These are phyloP conservation scores for Ceratobasidium sp. DNA, from an alignment of 1,284 basidiomycete species.

Conservation along the genomic window DNA sequence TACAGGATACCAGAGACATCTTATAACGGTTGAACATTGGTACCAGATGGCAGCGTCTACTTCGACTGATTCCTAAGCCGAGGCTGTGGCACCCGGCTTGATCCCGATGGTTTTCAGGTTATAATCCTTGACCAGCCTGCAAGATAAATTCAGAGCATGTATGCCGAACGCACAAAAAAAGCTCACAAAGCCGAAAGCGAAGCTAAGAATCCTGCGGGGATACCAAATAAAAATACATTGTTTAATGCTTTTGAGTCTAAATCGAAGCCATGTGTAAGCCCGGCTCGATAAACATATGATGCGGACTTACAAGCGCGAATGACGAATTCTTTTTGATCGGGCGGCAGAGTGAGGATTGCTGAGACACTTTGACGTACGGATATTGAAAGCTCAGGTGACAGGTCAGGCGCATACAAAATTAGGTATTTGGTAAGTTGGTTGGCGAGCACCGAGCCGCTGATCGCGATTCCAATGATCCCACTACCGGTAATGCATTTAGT, in stretches of 20 bases:
- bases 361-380: constrained; percentile 47
- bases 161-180: neutral
- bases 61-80: no score
- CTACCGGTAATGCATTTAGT: constrained; percentile 21
- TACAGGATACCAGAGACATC: no score
- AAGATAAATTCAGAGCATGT: neutral
- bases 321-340: constrained; percentile 52
- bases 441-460: constrained; percentile 56
- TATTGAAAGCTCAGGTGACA: constrained; percentile 46
- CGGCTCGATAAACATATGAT: constrained; percentile 55
- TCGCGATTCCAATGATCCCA: no score
- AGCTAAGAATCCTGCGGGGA: constrained; percentile 54
- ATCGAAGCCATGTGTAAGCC: neutral
- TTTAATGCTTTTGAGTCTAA: constrained; percentile 41
- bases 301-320: constrained; percentile 53
- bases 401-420: constrained; percentile 47
- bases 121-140: constrained; percentile 54
- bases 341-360: constrained; percentile 48
- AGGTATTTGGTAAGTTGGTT: constrained; percentile 51
- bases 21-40: no score
- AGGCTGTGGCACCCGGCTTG: constrained; percentile 46
- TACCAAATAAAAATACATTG: constrained; percentile 57
- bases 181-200: constrained; percentile 51
- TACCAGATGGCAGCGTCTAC: no score
- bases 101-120: constrained; percentile 54